Conservation (phyloP, 768 basidiomycete species). For the Tylopilus sp. region DNA sequence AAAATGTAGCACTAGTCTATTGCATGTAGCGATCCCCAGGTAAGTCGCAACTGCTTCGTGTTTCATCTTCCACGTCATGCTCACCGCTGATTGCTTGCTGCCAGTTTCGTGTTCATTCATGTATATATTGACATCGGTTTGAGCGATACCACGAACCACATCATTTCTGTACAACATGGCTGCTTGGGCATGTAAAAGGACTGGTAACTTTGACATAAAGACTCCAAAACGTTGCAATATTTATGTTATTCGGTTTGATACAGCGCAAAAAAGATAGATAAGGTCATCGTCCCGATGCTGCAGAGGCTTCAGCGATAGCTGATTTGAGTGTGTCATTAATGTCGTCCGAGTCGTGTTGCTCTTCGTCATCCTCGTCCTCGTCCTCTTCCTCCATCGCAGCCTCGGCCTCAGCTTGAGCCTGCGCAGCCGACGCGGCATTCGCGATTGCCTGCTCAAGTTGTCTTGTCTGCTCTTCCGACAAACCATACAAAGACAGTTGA, state of each 20-base stretch:
- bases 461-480: slow-evolving; percentile 70
- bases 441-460: slow-evolving; percentile 71
- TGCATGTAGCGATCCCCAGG: slow-evolving; percentile 15
- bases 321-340: slow-evolving; percentile 13
- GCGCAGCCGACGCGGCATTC: slow-evolving; percentile 69
- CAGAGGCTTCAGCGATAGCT: slow-evolving; percentile 6
- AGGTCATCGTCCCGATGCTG: slow-evolving; percentile 12
- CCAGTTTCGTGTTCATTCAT: slow-evolving; percentile 31
- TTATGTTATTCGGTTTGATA: slow-evolving; percentile 24
- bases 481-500: slow-evolving; percentile 61
- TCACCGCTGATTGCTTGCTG: slow-evolving; percentile 2
- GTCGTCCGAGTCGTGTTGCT: slow-evolving; percentile 27
- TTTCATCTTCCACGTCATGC: neutral
- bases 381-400: slow-evolving; percentile 72
- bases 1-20: slow-evolving; percentile 46
- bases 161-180: slow-evolving; percentile 24
- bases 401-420: slow-evolving; percentile 76
- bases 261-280: slow-evolving; percentile 22
- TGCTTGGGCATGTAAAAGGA: slow-evolving; percentile 11
- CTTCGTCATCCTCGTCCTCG: slow-evolving; percentile 46
- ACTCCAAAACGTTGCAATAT: slow-evolving; percentile 20
- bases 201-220: slow-evolving; percentile 7
- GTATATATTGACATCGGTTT: slow-evolving; percentile 27
- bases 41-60: slow-evolving; percentile 6
- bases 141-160: slow-evolving; percentile 19